Conservation (phyloP, 2,329 filamentous ascomycete species). For the Colletotrichum sp. region DNA sequence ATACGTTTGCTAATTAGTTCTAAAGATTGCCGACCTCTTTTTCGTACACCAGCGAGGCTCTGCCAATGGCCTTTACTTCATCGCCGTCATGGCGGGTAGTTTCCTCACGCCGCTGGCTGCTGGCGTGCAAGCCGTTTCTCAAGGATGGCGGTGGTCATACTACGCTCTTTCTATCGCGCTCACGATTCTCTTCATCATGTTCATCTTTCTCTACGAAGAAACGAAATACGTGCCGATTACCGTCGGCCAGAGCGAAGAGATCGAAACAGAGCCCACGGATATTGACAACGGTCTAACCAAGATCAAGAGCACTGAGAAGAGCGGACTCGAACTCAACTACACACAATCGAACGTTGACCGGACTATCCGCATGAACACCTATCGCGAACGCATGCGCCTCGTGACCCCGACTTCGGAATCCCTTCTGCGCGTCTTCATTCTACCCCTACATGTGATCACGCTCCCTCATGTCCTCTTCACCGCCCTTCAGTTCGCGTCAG, state of each 20-base stretch:
- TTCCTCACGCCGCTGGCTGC: conserved; percentile 31
- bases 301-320: neutral
- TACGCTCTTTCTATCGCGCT: conserved; percentile 27
- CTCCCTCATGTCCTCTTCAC: conserved; percentile 41
- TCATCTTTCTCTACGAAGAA: conserved; percentile 30
- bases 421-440: conserved; percentile 18
- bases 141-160: conserved; percentile 37
- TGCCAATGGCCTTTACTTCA: conserved; percentile 36
- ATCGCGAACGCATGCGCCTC: conserved; percentile 26
- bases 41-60: conserved; percentile 34
- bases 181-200: conserved; percentile 25
- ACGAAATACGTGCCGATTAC: conserved; percentile 31
- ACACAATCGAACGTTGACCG: neutral
- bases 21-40: conserved; percentile 33
- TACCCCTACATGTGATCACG: conserved; percentile 8
- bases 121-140: conserved; percentile 27
- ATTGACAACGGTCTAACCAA: neutral
- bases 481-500: conserved; percentile 42
- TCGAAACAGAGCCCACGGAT: neutral
- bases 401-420: conserved; percentile 22
- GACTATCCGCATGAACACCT: conserved; percentile 15
- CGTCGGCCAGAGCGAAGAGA: conserved; percentile 18
- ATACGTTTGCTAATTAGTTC: neutral
- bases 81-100: conserved; percentile 31
- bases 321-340: neutral